Percentiles rank a stretch among this genome's conserved stretches.
phyloP scores from a whole-genome alignment of 345 rosid genomes.

The Corymbia maculata region DNA sequence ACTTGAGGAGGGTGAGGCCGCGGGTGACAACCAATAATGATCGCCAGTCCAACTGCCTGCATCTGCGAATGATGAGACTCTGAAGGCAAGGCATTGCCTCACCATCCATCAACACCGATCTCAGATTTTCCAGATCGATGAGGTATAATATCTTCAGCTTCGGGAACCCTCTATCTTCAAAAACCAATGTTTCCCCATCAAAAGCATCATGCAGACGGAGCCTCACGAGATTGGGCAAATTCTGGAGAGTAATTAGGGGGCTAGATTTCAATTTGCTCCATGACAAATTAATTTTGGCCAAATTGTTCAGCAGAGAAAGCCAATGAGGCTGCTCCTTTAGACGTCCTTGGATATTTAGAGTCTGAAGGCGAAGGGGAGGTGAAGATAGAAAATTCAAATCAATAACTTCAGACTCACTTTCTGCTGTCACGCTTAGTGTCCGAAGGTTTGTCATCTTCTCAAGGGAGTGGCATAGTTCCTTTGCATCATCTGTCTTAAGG shows the following conservation, averaged over 20 bases:
- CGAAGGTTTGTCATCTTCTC: neutral
- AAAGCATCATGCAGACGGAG: fast-evolving
- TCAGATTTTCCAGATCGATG: fast-evolving
- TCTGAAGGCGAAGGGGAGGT: fast-evolving
- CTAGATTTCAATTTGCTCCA: neutral
- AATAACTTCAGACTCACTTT: neutral
- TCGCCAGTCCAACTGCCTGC: too few relatives aligned
- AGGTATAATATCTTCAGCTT: neutral
- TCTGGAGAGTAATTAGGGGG: neutral
- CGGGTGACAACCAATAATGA: too few relatives aligned
- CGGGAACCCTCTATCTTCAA: neutral
- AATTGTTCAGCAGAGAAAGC: neutral
- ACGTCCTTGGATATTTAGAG: neutral
- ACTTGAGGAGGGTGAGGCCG: too few relatives aligned
- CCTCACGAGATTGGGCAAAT: neutral
- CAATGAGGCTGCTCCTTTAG: neutral
- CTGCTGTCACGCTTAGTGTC: neutral
- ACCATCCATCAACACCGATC: too few relatives aligned
- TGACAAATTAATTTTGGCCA: fast-evolving
- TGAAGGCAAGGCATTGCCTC: too few relatives aligned
- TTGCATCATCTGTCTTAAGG: neutral
- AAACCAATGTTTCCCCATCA: neutral
- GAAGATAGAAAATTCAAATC: neutral
- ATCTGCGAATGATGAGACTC: too few relatives aligned
- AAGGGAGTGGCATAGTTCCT: neutral